phyloP scores from a whole-genome alignment of 164 flowering plant species.

The Cinnamomum chago region DNA sequence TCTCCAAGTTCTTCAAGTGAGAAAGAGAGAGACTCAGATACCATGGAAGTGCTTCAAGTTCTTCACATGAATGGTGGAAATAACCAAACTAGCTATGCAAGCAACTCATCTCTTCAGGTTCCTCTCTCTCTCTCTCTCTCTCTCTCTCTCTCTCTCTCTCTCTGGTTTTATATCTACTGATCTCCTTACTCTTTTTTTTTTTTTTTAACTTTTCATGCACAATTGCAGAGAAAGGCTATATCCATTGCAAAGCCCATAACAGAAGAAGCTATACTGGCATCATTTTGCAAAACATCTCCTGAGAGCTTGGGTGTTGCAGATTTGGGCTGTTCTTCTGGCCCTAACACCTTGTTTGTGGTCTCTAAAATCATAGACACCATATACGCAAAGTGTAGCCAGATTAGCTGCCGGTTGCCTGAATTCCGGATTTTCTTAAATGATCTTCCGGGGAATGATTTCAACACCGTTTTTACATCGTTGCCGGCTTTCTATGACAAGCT shows the following conservation, averaged over 20 bases:
- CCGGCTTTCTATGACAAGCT: constrained; percentile 26
- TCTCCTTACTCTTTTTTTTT: neutral
- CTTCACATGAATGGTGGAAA: constrained; percentile 30
- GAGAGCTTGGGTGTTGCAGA: constrained; percentile 43
- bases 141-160: neutral
- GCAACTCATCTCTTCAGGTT: constrained; percentile 44
- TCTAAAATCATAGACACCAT: constrained; percentile 31
- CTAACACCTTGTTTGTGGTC: constrained; percentile 44
- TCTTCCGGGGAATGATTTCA: constrained; percentile 69
- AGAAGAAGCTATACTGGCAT: constrained; percentile 34
- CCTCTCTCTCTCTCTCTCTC: neutral
- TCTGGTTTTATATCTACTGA: neutral
- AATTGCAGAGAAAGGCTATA: constrained; percentile 40
- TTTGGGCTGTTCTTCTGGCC: constrained; percentile 75
- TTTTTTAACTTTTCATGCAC: neutral
- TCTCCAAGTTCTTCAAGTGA: neutral
- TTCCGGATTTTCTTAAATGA: constrained; percentile 49
- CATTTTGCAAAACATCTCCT: constrained; percentile 17
- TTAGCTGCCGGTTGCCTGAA: constrained; percentile 24
- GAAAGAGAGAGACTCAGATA: neutral
- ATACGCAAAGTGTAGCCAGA: constrained; percentile 7
- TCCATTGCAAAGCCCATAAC: constrained; percentile 32
- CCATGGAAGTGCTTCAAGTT: constrained; percentile 10
- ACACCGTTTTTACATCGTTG: constrained; percentile 40
- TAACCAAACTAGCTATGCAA: constrained; percentile 38